These are phyloP conservation scores for Aureobasidium sp. DNA, from an alignment of 2,329 filamentous ascomycete genomes.

Conservation along the genomic window DNA sequence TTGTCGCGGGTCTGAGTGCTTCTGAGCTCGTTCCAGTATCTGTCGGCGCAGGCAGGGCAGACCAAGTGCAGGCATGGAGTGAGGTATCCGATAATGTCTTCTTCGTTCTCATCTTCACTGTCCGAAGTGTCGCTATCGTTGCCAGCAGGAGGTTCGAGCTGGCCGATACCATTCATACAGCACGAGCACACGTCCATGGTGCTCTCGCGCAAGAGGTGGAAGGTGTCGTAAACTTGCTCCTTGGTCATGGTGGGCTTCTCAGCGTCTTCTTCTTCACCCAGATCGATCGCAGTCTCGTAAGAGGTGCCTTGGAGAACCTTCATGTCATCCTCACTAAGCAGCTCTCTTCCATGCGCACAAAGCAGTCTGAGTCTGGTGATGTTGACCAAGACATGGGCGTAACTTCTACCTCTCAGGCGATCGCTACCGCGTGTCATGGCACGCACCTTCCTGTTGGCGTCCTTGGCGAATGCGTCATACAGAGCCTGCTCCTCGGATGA, in stretches of 20 bases:
- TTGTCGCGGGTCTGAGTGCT: constrained; percentile 34
- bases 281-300: constrained; percentile 76
- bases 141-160: constrained; percentile 47
- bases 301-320: constrained; percentile 62
- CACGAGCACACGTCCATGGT: constrained; percentile 65
- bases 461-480: constrained; percentile 77
- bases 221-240: constrained; percentile 76
- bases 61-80: constrained; percentile 82
- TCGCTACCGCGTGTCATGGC: constrained; percentile 59
- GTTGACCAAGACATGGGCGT: constrained; percentile 86
- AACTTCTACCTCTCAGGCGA: constrained; percentile 59
- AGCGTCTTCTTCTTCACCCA: constrained; percentile 68
- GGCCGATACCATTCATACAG: constrained; percentile 57
- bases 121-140: constrained; percentile 36
- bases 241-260: constrained; percentile 53
- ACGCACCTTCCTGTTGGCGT: constrained; percentile 72
- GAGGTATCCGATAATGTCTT: constrained; percentile 65
- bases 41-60: constrained; percentile 65
- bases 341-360: constrained; percentile 88
- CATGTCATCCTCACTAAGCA: constrained; percentile 78
- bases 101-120: constrained; percentile 41
- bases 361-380: constrained; percentile 85
- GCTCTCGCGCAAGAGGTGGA: constrained; percentile 75
- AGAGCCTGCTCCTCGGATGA: constrained; percentile 65
- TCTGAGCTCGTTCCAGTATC: constrained; percentile 50